Percentiles rank a stretch among this genome's conserved stretches.
Evolutionary conservation across 768 basidiomycete species (phyloP).

Genomic region (Polyporus arcularius): DNA sequence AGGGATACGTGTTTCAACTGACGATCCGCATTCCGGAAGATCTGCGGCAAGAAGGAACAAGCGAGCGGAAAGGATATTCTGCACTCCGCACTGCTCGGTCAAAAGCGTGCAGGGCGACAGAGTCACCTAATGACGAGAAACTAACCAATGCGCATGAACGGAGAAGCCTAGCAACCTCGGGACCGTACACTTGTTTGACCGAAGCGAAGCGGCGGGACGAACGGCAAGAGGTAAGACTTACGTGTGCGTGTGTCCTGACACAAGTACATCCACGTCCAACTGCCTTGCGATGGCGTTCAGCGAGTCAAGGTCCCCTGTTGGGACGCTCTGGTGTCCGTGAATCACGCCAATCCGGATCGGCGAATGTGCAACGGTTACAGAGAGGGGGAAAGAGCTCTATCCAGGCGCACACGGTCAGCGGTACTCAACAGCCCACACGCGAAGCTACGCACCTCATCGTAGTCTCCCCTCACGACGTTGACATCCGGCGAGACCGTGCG

Average conservation of each 20-base stretch:
- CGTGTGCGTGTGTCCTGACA: conserved; percentile 95
- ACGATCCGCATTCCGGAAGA: no score
- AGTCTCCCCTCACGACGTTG: conserved; percentile 90
- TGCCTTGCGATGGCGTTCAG: conserved; percentile 85
- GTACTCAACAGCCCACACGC: not conserved
- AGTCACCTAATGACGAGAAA: not conserved
- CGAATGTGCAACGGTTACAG: conserved; percentile 75
- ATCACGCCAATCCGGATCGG: conserved; percentile 91
- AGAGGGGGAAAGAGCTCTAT: conserved; percentile 76
- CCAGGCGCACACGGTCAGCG: conserved; percentile 27
- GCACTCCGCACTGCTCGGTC: no score
- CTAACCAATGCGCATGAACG: not conserved
- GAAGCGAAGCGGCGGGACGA: not conserved
- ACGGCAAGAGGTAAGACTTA: conserved; percentile 39
- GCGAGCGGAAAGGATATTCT: no score
- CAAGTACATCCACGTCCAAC: conserved; percentile 96
- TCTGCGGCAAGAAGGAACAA: no score
- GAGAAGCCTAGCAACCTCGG: not conserved
- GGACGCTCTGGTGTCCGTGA: conserved; percentile 93
- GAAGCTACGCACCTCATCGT: conserved; percentile 73
- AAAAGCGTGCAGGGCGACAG: no score
- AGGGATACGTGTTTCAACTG: no score
- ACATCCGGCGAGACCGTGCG: conserved; percentile 94
- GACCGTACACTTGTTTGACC: not conserved
- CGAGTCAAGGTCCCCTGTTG: conserved; percentile 90